Evolutionary conservation across 805 yeast genomes (phyloP).

Genomic region (Ogataea methylovora): DNA sequence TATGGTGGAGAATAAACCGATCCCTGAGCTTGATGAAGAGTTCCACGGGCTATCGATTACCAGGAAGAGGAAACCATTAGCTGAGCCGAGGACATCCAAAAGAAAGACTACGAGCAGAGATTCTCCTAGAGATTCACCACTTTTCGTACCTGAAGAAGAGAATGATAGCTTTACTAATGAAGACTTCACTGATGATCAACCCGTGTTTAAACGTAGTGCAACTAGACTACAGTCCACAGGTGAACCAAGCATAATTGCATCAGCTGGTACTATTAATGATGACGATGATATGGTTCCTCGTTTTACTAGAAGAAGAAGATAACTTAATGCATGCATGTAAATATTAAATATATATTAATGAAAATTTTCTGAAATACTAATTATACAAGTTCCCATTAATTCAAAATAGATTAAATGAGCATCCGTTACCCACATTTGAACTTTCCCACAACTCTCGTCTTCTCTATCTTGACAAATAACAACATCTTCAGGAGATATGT

Average conservation of each 20-base stretch:
- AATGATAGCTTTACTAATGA: slow-evolving; percentile 3
- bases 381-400: slow-evolving; percentile 7
- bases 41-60: slow-evolving; percentile 2
- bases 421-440: slow-evolving; percentile 4
- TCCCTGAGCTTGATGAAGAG: slow-evolving; percentile 12
- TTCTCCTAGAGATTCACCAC: no score
- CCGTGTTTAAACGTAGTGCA: no score
- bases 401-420: slow-evolving; percentile 11
- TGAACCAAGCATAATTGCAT: no score
- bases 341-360: no score
- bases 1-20: background rate
- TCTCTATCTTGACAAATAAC: slow-evolving; percentile 5
- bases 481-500: slow-evolving; percentile 4
- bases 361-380: no score
- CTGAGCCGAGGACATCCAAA: background rate
- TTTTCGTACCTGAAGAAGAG: background rate
- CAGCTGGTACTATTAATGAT: slow-evolving; percentile 3
- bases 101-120: background rate
- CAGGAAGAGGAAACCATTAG: background rate
- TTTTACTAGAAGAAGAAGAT: slow-evolving; percentile 21
- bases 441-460: slow-evolving; percentile 7
- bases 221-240: no score
- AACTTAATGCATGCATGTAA: no score
- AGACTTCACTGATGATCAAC: slow-evolving; percentile 8
- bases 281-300: slow-evolving; percentile 23